Base-by-base conservation (phyloP, 176 grass and related monocot species). In the Oryza coarctata region DNA sequence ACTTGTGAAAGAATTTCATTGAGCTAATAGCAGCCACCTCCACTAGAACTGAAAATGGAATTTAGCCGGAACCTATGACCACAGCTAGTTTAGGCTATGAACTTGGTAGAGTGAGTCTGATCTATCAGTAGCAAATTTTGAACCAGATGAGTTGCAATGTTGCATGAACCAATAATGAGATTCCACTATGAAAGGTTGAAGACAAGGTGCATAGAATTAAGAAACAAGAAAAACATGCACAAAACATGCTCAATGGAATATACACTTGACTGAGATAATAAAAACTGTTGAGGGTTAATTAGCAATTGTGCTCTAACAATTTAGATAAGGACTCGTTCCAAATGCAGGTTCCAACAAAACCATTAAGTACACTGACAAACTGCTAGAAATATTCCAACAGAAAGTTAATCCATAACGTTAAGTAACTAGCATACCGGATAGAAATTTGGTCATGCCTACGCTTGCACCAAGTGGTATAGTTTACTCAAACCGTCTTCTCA, bases 41-140 rank as follows among this genome's bases (percentile, higher is more conserved):
- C 83, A 77, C 66, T 60, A 78, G 57, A 13, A 58, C 40, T 71
- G 77, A 27, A 81, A 85, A 71, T 89, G 68, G 78, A 86, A 72
- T 66, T 81, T 60, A 74, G 57, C 69, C 84, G 31, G 67, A 74
- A 74, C 43, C 76, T 67, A 86, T 7, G 32, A 41, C 26, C 9
- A 26, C 73, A 86, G 32, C 31, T 65, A 55, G 40, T 79, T 73
- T 79, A 22, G 71, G 25, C 11, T 23, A 29, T 8, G 25, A 52
- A 43, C 68, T 28, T 64, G 77, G 33, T 68, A 32, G 65, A 34
- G 47, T 80, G 82, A 66, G 65, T 74, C 41, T 61, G 7, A 73
- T 67, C 60, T 38, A 74, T 34, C 34, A 43, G 57, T 88, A 77
- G 36, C 62, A 62, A 74, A 29, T 63, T 68, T 60, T 75, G 68